Percentiles rank a stretch among this genome's conserved stretches.
Evolutionary conservation across 2,329 filamentous ascomycete genomes (phyloP).

Genomic region (Ophiostoma himal-ulmi): DNA sequence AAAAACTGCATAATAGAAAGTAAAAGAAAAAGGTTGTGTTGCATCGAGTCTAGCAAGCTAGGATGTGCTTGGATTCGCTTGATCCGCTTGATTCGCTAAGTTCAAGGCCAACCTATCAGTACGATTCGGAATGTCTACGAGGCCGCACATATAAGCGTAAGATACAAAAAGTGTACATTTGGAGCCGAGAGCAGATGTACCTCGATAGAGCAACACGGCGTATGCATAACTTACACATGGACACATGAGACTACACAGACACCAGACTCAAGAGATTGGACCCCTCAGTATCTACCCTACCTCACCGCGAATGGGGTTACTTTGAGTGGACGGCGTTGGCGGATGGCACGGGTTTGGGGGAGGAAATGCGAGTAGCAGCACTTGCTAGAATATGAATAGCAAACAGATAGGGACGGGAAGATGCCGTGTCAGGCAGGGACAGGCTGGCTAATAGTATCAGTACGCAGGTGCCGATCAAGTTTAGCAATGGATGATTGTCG

Average conservation of each 20-base stretch:
- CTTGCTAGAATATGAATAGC: too few species aligned
- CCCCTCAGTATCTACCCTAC: neutral
- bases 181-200: neutral
- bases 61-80: neutral
- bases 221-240: neutral
- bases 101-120: neutral
- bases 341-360: neutral
- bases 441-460: neutral
- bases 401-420: neutral
- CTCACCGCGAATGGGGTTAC: neutral
- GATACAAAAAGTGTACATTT: neutral
- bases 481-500: neutral
- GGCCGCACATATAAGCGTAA: neutral
- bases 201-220: neutral
- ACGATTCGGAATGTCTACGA: neutral
- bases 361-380: too few species aligned
- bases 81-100: neutral
- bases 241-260: too few species aligned
- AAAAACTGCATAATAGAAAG: neutral
- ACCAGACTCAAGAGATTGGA: neutral
- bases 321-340: neutral
- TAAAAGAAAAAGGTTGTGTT: neutral
- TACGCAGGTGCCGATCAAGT: neutral
- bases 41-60: neutral
- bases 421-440: neutral